Conservation (phyloP, 352 stramenopile genomes). For the Stramenopiles sp. region DNA sequence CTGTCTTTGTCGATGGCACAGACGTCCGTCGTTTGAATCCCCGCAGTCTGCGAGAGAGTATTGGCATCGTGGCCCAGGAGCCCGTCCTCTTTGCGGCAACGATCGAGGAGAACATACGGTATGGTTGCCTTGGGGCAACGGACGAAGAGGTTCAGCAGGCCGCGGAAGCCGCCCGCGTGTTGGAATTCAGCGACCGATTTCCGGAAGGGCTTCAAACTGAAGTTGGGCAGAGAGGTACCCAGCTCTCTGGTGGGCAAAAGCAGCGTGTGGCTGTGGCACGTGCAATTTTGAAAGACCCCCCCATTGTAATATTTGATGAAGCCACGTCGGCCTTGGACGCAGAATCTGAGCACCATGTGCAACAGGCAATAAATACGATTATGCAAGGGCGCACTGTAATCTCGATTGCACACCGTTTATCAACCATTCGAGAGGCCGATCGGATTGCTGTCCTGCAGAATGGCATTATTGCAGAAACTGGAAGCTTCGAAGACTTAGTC, state of each 20-base stretch:
- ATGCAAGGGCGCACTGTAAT: constrained; percentile 34
- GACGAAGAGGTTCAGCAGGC: constrained; percentile 35
- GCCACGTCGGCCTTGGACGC: constrained; percentile 80
- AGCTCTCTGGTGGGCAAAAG: constrained; percentile 90
- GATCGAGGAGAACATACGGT: constrained; percentile 60
- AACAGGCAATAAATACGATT: constrained; percentile 37
- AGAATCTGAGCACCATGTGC: constrained; percentile 70
- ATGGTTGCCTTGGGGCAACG: constrained; percentile 35
- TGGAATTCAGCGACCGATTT: constrained; percentile 78
- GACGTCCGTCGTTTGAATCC: constrained; percentile 41
- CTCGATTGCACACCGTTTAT: constrained; percentile 54
- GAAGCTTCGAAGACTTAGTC: constrained; percentile 19
- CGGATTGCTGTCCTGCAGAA: constrained; percentile 54
- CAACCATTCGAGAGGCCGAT: constrained; percentile 55
- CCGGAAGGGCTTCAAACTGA: constrained; percentile 83
- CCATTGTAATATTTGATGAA: constrained; percentile 86
- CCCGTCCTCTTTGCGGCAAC: constrained; percentile 51
- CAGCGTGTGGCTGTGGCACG: constrained; percentile 87
- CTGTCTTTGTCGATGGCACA: constrained; percentile 41
- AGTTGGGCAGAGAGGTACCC: constrained; percentile 86
- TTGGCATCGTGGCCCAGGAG: constrained; percentile 61
- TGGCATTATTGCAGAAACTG: constrained; percentile 43
- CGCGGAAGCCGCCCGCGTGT: constrained; percentile 33
- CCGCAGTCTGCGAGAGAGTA: constrained; percentile 49
- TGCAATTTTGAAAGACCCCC: constrained; percentile 81